Evolutionary conservation across 805 yeast genomes (phyloP).

Genomic region (Metschnikowia anglica): DNA sequence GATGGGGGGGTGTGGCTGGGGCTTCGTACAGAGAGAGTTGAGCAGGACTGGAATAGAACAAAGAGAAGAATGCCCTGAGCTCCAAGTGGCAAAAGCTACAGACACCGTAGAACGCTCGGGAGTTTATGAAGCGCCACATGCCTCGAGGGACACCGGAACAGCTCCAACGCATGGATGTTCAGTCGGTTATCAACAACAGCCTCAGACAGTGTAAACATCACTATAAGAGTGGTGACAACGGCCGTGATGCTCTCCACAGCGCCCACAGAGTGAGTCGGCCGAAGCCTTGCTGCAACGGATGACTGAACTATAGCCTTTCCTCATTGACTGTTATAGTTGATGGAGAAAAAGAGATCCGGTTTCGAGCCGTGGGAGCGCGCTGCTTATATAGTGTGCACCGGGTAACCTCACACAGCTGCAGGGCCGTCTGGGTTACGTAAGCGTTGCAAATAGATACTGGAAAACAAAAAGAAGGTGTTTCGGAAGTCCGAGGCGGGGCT

Average conservation of each 20-base stretch:
- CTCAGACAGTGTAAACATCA: constrained; percentile 42
- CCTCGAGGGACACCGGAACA: not conserved
- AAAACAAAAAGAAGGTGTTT: no score
- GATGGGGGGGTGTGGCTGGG: no score
- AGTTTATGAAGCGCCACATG: no score
- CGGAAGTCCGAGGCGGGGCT: no score
- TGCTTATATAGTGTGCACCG: constrained; percentile 10
- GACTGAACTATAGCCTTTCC: constrained; percentile 41
- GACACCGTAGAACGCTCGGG: no score
- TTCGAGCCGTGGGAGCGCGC: not conserved
- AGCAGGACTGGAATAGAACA: no score
- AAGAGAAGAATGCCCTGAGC: no score
- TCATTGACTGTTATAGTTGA: constrained; percentile 63
- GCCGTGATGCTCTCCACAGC: constrained; percentile 55
- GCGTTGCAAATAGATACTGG: not conserved
- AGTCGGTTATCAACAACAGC: constrained; percentile 27
- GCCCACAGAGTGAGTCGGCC: constrained; percentile 37
- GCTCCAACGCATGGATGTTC: not conserved
- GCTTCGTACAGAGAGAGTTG: no score
- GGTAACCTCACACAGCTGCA: constrained; percentile 10
- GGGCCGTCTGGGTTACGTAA: not conserved
- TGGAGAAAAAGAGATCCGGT: constrained; percentile 25
- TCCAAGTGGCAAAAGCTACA: no score
- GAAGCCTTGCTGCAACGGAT: constrained; percentile 38
- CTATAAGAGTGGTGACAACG: constrained; percentile 46